Evolutionary conservation across 768 basidiomycete species (phyloP).

Genomic region (Neoboletus magnificus): DNA sequence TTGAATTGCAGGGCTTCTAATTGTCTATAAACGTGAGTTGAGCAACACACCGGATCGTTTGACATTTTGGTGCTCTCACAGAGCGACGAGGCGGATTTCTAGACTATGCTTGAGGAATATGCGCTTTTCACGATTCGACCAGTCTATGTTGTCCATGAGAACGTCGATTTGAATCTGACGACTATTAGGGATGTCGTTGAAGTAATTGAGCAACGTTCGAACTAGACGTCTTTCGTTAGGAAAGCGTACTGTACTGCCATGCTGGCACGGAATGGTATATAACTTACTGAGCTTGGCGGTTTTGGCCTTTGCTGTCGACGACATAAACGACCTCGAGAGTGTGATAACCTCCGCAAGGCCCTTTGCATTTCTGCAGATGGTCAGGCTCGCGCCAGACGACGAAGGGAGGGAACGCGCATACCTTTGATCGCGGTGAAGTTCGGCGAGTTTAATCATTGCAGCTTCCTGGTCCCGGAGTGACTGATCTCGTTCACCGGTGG

Average conservation of each 20-base stretch:
- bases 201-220: slow-evolving; percentile 90
- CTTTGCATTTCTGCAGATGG: slow-evolving; percentile 62
- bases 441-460: slow-evolving; percentile 81
- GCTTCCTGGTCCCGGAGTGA: slow-evolving; percentile 76
- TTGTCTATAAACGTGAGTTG: slow-evolving; percentile 42
- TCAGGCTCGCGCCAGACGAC: not conserved
- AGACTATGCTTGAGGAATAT: slow-evolving; percentile 95
- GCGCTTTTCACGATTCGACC: slow-evolving; percentile 89
- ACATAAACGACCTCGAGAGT: slow-evolving; percentile 80
- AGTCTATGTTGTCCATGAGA: slow-evolving; percentile 86
- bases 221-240: slow-evolving; percentile 44
- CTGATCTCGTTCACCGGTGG: slow-evolving; percentile 48
- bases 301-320: slow-evolving; percentile 94
- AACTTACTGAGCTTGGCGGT: slow-evolving; percentile 86
- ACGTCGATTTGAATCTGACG: slow-evolving; percentile 76
- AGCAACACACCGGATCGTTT: not conserved
- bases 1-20: slow-evolving; percentile 76
- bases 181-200: slow-evolving; percentile 73
- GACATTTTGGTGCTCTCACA: slow-evolving; percentile 41
- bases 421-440: slow-evolving; percentile 84
- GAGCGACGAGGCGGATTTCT: slow-evolving; percentile 79
- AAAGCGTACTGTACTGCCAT: not conserved
- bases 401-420: slow-evolving; percentile 34
- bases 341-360: slow-evolving; percentile 86
- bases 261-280: not conserved